phyloP scores from a whole-genome alignment of 768 basidiomycete species.

The Mrakia gelida region DNA sequence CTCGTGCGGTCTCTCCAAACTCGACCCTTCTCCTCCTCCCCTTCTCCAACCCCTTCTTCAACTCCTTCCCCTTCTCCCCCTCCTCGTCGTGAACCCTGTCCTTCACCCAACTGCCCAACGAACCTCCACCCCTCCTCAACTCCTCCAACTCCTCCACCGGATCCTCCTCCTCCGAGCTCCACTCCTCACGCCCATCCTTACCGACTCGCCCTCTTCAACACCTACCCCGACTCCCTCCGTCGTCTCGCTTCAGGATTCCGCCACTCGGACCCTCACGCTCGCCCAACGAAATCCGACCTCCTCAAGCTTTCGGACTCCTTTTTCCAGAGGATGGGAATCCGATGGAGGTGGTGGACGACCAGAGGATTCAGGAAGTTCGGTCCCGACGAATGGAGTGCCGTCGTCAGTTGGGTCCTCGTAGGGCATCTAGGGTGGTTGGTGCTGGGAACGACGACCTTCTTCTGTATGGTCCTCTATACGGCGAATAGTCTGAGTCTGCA shows the following conservation, averaged over 20 bases:
- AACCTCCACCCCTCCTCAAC: neutral
- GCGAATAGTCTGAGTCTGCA: slow-evolving; percentile 81
- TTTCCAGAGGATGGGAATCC: slow-evolving; percentile 79
- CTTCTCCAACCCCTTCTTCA: neutral
- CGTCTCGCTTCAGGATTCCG: slow-evolving; percentile 60
- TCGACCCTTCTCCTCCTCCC: neutral
- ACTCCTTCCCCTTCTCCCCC: neutral
- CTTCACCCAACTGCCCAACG: neutral
- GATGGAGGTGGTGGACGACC: slow-evolving; percentile 98
- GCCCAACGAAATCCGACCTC: slow-evolving; percentile 82
- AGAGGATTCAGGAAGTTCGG: slow-evolving; percentile 91
- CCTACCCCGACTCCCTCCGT: slow-evolving; percentile 72
- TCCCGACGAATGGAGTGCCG: slow-evolving; percentile 93
- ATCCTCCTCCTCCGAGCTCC: neutral
- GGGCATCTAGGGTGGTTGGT: slow-evolving; percentile 95
- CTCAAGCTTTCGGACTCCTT: slow-evolving; percentile 80
- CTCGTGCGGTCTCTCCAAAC: neutral
- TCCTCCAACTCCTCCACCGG: neutral
- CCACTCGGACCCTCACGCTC: slow-evolving; percentile 44
- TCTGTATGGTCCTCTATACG: slow-evolving; percentile 84
- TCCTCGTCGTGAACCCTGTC: neutral
- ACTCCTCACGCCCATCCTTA: neutral
- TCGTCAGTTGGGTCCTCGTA: slow-evolving; percentile 91
- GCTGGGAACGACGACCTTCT: slow-evolving; percentile 95
- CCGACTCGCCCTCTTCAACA: slow-evolving; percentile 35